These are phyloP conservation scores for Karstenula rhodostoma DNA, from an alignment of 2,329 filamentous ascomycete species.

Conservation along the genomic window DNA sequence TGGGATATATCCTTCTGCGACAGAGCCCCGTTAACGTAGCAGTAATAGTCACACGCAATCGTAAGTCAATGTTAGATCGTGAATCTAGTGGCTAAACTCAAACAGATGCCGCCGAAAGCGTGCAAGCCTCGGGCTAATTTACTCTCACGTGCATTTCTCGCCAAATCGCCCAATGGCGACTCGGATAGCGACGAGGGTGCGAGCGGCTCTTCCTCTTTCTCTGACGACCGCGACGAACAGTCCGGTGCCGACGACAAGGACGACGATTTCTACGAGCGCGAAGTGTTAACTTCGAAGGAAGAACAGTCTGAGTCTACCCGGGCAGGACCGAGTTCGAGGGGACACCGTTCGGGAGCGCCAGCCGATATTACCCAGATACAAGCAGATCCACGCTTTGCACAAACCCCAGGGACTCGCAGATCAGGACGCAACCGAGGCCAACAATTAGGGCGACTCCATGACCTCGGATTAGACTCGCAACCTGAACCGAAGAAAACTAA, in stretches of 20 bases:
- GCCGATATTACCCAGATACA: neutral
- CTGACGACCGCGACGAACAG: slow-evolving; percentile 15
- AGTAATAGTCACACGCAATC: neutral
- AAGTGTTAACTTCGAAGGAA: no score
- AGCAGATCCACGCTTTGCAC: neutral
- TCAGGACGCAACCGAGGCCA: slow-evolving; percentile 6
- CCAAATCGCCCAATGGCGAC: slow-evolving; percentile 28
- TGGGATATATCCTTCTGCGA: neutral
- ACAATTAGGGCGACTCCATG: neutral
- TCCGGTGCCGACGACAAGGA: slow-evolving; percentile 14
- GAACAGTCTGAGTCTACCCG: neutral
- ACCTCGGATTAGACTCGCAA: neutral
- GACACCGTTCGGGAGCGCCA: neutral
- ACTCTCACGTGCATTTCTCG: slow-evolving; percentile 35
- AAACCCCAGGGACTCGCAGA: neutral
- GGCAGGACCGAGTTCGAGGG: neutral
- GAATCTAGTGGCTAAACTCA: slow-evolving; percentile 23
- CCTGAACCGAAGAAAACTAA: neutral
- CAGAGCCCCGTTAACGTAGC: neutral
- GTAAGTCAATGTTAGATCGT: slow-evolving; percentile 12
- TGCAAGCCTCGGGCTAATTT: slow-evolving; percentile 19
- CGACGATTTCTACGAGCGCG: slow-evolving; percentile 13
- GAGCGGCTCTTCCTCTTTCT: slow-evolving; percentile 16
- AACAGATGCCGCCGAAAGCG: slow-evolving; percentile 17
- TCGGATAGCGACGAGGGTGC: slow-evolving; percentile 25